Evolutionary conservation across 441 rosid genomes (phyloP), one percentile per base, ranked within the genome.

Genomic region (Populus trichocarpa): DNA sequence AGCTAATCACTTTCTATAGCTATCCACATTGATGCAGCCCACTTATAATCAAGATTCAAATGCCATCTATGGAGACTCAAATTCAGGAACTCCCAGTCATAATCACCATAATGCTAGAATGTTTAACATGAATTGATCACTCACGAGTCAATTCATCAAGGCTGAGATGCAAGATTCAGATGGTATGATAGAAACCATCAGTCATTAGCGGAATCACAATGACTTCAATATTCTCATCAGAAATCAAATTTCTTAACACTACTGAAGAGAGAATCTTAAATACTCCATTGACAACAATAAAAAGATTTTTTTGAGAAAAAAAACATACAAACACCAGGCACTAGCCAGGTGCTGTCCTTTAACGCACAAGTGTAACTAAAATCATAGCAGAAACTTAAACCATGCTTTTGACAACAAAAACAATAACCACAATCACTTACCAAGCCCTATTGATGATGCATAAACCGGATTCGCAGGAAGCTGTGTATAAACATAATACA

Each of bases 371-470:
- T 18, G 65, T 22, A 61, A 61, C 25, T 4, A 57, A 53, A 12
- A 16, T 25, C 5, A 61, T 35, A 1, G 57, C 38, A 42, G 1
- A 9, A 3, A 23, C 2, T 40, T 8, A 68, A 6, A 30, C 23
- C n/a, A 23, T 16, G 6, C 4, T 35, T n/a, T 7, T 23, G 36
- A 59, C 7, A 26, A 22, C 13, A 26, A 28, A 6, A 16, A 30
- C 2, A 32, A 32, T 14, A 35, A 33, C 35, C 36, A 50, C 35
- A 9, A 25, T 67, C n/a, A 30, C 87, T 87, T 85, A 95, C 99
- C 97, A 77, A 95, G 87, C 33, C 98, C 98, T 11, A 95, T 50
- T 23, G 96, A 81, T 0, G 97, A 92, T 14, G 99, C 98, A 76
- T 89, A 82, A 68, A 86, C 89, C 26, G 96, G 97, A 78, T 86